Evolutionary conservation across 257 asterid genomes (phyloP).

Genomic region (Nicotiana knightiana): DNA sequence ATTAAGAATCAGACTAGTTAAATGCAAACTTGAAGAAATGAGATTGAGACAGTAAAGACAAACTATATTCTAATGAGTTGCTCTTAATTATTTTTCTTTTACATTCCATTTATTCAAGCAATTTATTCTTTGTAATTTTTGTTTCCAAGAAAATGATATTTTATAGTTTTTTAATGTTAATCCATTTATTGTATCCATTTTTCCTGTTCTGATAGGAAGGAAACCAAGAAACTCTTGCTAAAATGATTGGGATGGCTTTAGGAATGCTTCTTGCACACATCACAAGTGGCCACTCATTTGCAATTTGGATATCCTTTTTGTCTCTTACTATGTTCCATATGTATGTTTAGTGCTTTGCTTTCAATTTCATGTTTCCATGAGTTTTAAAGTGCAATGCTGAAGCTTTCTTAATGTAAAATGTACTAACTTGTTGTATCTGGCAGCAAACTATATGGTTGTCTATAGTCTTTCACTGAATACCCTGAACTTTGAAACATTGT

Average conservation of each 20-base stretch:
- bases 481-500: slow-evolving; percentile 63
- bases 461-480: slow-evolving; percentile 73
- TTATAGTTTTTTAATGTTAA: too few species aligned
- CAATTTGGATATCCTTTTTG: slow-evolving; percentile 85
- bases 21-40: too few species aligned
- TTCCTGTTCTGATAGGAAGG: slow-evolving; percentile 61
- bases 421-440: slow-evolving; percentile 15
- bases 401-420: slow-evolving; percentile 13
- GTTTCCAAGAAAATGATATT: too few species aligned
- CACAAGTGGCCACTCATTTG: slow-evolving; percentile 67
- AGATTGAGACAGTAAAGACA: too few species aligned
- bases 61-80: too few species aligned
- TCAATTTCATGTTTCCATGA: slow-evolving; percentile 1
- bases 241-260: slow-evolving; percentile 94
- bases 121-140: too few species aligned
- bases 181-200: background rate
- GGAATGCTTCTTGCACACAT: slow-evolving; percentile 90
- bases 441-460: slow-evolving; percentile 95
- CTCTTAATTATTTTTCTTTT: too few species aligned
- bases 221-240: slow-evolving; percentile 95
- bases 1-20: too few species aligned
- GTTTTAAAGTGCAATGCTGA: background rate
- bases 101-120: too few species aligned
- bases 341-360: slow-evolving; percentile 78
- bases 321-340: slow-evolving; percentile 92